Percentiles rank a stretch among this genome's conserved stretches.
phyloP scores from a whole-genome alignment of 1,284 basidiomycete genomes.

The Thecaphora thlaspeos region DNA sequence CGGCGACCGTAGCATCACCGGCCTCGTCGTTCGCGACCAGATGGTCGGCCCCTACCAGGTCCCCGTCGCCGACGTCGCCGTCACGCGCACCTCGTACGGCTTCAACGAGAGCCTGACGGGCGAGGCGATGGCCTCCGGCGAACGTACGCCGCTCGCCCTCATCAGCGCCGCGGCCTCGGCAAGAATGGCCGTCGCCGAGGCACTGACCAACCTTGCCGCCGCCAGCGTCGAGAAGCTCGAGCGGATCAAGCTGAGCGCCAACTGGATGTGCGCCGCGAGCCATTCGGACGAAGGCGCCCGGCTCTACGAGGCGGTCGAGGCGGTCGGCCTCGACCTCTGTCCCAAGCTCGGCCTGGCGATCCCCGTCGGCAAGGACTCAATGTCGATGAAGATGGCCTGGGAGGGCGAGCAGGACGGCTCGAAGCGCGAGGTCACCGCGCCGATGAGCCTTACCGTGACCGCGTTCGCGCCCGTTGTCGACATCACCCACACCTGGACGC shows the following conservation, averaged over 20 bases:
- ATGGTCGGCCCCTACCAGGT: slow-evolving; percentile 99
- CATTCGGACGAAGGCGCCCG: slow-evolving; percentile 86
- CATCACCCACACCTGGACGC: slow-evolving; percentile 85
- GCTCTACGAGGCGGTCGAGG: slow-evolving; percentile 87
- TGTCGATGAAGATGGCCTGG: slow-evolving; percentile 99
- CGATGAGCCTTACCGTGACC: slow-evolving; percentile 87
- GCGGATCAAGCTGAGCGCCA: slow-evolving; percentile 88
- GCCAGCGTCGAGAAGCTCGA: slow-evolving; percentile 72
- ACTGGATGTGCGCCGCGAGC: slow-evolving; percentile 98
- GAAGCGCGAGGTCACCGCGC: slow-evolving; percentile 80
- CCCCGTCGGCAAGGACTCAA: slow-evolving; percentile 97
- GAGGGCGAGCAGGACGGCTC: slow-evolving; percentile 61
- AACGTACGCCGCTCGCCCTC: slow-evolving; percentile 88
- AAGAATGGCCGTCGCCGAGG: slow-evolving; percentile 91
- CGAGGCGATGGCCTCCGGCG: slow-evolving; percentile 97
- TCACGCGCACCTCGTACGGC: slow-evolving; percentile 90
- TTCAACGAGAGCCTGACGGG: slow-evolving; percentile 72
- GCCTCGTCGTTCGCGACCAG: slow-evolving; percentile 91
- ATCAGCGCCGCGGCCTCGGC: slow-evolving; percentile 84
- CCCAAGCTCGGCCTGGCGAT: slow-evolving; percentile 91
- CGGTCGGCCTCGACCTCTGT: slow-evolving; percentile 90
- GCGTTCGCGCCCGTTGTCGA: slow-evolving; percentile 87
- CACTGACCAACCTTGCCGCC: slow-evolving; percentile 86
- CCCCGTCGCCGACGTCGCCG: slow-evolving; percentile 94
- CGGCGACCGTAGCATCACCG: slow-evolving; percentile 90